Base-by-base conservation (phyloP, 352 stramenopile genomes). In the Globisporangium mamillatum region DNA sequence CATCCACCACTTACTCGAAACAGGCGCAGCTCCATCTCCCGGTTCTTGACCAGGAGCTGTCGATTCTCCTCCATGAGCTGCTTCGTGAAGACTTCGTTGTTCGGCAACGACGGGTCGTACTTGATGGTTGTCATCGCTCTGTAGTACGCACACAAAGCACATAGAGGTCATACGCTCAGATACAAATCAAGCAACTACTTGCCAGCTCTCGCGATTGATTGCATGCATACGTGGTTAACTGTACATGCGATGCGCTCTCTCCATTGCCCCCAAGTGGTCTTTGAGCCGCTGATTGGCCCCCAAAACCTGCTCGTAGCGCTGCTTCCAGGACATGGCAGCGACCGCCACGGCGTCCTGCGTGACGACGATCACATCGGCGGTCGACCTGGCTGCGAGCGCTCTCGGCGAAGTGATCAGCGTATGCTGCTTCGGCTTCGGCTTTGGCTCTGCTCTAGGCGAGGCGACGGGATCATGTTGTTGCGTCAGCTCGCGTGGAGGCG, bases 51-150 rank as follows among this genome's bases (percentile, higher is more conserved):
- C 29, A 79, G 63, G 20, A 90, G 75, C 70, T 68, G 41, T 16
- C 77, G 74, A 63, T 90, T 91, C 67, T 91, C 79, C 25, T 87
- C 76, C n/a, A 91, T 65, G 32, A 91, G 79, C 55, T 87, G 59
- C 63, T 81, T 86, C 44, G 76, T 89, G 68, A 85, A 90, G 57
- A 79, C 72, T 57, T 88, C 76, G 32, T 89, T 90, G 71, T 88
- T 91, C 6, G 83, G 83, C 54, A 89, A 66, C 44, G 74, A 46
- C 24, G 70, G 72, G n/a, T 82, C 76, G 56, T 88, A 79, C 74
- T 87, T 87, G 64, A 88, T 73, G 59, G 78, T 73, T 14, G 80
- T 88, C 34, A 76, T 69, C 48, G 78, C 74, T 62, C 77, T 84
- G 29, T 57, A 22, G 0, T 54, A 7, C 27, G 16, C 1, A 5